phyloP scores from a whole-genome alignment of 371 early-diverging fungal genomes.

The Saksenaea oblongispora region DNA sequence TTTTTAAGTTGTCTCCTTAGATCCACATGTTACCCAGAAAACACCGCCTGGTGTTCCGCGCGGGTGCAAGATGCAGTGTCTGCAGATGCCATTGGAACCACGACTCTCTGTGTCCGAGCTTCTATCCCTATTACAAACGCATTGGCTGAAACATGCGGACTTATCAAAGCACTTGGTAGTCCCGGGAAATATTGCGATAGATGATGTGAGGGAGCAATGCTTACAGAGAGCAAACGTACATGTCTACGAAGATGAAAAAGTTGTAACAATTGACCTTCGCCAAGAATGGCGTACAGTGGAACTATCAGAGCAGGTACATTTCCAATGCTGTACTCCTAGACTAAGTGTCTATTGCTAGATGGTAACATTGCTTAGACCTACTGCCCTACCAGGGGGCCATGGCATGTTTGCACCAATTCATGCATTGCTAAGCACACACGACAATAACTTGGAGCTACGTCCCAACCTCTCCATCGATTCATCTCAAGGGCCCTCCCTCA shows the following conservation, averaged over 20 bases:
- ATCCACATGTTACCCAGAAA: slow-evolving; percentile 18
- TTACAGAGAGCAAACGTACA: background rate
- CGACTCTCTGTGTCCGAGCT: slow-evolving; percentile 23
- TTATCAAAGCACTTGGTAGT: background rate
- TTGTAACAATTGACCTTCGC: background rate
- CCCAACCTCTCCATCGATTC: background rate
- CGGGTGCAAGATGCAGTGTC: slow-evolving; percentile 20
- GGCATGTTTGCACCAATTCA: background rate
- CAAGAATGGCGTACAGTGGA: background rate
- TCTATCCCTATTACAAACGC: slow-evolving; percentile 15
- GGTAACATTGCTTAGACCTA: background rate
- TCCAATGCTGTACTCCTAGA: background rate
- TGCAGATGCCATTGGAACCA: slow-evolving; percentile 27
- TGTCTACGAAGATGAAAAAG: background rate
- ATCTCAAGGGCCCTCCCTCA: background rate
- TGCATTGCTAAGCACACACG: background rate
- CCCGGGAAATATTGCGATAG: background rate
- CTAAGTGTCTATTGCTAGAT: background rate
- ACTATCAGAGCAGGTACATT: background rate
- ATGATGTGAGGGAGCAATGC: background rate
- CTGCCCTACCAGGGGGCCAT: background rate
- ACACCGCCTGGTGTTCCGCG: slow-evolving; percentile 10
- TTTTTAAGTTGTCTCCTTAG: slow-evolving; percentile 4
- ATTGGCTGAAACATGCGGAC: slow-evolving; percentile 8
- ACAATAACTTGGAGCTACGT: background rate